Conservation (phyloP, 345 rosid species). For the Angophora floribunda region DNA sequence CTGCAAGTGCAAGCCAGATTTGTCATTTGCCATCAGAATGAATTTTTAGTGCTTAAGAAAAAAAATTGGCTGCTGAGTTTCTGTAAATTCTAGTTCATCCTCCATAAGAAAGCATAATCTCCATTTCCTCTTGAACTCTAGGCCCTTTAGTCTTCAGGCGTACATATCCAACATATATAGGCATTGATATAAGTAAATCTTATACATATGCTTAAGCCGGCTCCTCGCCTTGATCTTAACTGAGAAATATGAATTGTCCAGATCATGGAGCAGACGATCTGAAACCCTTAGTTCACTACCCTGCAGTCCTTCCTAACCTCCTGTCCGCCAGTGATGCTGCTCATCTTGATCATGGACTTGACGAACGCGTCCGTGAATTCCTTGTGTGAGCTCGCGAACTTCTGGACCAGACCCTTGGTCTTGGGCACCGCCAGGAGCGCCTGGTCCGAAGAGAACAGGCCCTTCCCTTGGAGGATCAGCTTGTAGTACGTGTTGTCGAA, state of each 20-base stretch:
- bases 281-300: constrained; percentile 9
- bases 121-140: not conserved
- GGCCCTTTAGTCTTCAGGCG: not conserved
- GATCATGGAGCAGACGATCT: not conserved
- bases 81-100: not conserved
- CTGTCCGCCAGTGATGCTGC: constrained; percentile 59
- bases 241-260: not conserved
- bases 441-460: constrained; percentile 77
- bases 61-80: not conserved
- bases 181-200: not conserved
- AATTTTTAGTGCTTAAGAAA: not conserved
- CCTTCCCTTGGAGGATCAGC: constrained; percentile 57
- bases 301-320: constrained; percentile 73
- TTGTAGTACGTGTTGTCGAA: constrained; percentile 72
- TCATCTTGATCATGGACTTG: constrained; percentile 81
- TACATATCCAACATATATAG: not conserved
- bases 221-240: not conserved
- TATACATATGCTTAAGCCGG: not conserved
- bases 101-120: not conserved
- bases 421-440: constrained; percentile 40
- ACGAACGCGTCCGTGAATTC: constrained; percentile 52
- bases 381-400: constrained; percentile 34
- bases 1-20: not conserved
- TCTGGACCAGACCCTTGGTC: constrained; percentile 43
- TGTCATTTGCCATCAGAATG: not conserved